phyloP scores from a whole-genome alignment of 2,329 filamentous ascomycete genomes.

The Aspergillus pseudotamarii region DNA sequence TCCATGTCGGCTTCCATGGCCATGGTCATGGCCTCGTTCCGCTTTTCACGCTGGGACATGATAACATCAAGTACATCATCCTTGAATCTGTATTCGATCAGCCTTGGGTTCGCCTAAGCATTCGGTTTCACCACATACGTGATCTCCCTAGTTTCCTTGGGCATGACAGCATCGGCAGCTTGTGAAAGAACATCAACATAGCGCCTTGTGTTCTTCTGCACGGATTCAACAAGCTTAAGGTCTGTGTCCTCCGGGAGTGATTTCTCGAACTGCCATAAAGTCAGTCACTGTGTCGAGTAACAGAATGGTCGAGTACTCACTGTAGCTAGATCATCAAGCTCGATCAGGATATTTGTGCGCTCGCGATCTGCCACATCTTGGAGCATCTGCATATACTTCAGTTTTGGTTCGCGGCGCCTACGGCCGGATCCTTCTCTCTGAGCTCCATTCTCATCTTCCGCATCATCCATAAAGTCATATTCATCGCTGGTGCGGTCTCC shows the following conservation, averaged over 20 bases:
- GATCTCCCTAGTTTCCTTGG: slow-evolving; percentile 73
- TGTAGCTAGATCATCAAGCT: slow-evolving; percentile 81
- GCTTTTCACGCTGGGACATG: slow-evolving; percentile 84
- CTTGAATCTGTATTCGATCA: slow-evolving; percentile 71
- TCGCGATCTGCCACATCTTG: slow-evolving; percentile 84
- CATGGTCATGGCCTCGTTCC: slow-evolving; percentile 75
- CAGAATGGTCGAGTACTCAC: slow-evolving; percentile 50
- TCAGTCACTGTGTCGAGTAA: neutral
- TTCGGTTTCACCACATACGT: slow-evolving; percentile 58
- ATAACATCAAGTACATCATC: slow-evolving; percentile 96
- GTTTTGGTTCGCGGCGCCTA: slow-evolving; percentile 61
- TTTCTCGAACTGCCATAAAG: slow-evolving; percentile 68
- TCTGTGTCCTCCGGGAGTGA: slow-evolving; percentile 68
- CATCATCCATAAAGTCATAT: slow-evolving; percentile 89
- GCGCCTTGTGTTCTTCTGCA: slow-evolving; percentile 89
- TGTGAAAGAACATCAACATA: slow-evolving; percentile 90
- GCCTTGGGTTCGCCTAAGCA: slow-evolving; percentile 1
- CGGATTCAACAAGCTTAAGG: slow-evolving; percentile 71
- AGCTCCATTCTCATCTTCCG: slow-evolving; percentile 58
- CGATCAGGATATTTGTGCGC: slow-evolving; percentile 76
- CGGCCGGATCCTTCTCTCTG: slow-evolving; percentile 52
- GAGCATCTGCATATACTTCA: slow-evolving; percentile 87
- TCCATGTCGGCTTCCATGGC: slow-evolving; percentile 68
- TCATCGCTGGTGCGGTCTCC: slow-evolving; percentile 86
- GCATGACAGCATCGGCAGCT: slow-evolving; percentile 86